Conservation (phyloP, 768 basidiomycete species). For the Amyloporia xantha region DNA sequence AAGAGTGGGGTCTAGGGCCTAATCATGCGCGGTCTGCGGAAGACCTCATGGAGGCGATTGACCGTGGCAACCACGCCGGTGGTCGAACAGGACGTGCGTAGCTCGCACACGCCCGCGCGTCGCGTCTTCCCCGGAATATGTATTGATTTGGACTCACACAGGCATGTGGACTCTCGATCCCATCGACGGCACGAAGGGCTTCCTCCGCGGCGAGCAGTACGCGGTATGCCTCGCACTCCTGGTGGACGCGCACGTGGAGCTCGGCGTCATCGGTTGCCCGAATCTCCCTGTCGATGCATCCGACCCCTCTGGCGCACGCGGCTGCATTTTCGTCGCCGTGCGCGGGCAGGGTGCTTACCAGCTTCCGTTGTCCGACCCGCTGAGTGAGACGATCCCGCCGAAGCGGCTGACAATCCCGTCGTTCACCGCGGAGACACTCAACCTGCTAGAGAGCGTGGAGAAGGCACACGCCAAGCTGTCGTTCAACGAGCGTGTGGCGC, state of each 20-base stretch:
- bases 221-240: slow-evolving; percentile 55
- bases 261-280: slow-evolving; percentile 66
- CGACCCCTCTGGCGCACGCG: slow-evolving; percentile 52
- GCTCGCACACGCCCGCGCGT: not conserved
- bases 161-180: slow-evolving; percentile 41
- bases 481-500: slow-evolving; percentile 69
- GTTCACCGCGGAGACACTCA: slow-evolving; percentile 41
- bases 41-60: slow-evolving; percentile 79
- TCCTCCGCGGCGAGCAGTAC: slow-evolving; percentile 55
- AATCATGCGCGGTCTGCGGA: slow-evolving; percentile 42
- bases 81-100: slow-evolving; percentile 66
- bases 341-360: slow-evolving; percentile 80
- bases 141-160: slow-evolving; percentile 4
- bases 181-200: slow-evolving; percentile 58
- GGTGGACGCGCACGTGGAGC: slow-evolving; percentile 41
- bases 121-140: not conserved
- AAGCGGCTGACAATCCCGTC: slow-evolving; percentile 48
- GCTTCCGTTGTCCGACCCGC: slow-evolving; percentile 46
- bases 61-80: slow-evolving; percentile 71
- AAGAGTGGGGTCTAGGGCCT: slow-evolving; percentile 69
- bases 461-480: slow-evolving; percentile 87
- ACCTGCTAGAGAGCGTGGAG: slow-evolving; percentile 89
- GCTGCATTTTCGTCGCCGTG: slow-evolving; percentile 87
- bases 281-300: slow-evolving; percentile 72
- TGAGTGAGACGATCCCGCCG: slow-evolving; percentile 39